Percentiles rank a stretch among this genome's conserved stretches.
phyloP scores from a whole-genome alignment of 495 filamentous ascomycete species.

The Penicillium ochrochloron region DNA sequence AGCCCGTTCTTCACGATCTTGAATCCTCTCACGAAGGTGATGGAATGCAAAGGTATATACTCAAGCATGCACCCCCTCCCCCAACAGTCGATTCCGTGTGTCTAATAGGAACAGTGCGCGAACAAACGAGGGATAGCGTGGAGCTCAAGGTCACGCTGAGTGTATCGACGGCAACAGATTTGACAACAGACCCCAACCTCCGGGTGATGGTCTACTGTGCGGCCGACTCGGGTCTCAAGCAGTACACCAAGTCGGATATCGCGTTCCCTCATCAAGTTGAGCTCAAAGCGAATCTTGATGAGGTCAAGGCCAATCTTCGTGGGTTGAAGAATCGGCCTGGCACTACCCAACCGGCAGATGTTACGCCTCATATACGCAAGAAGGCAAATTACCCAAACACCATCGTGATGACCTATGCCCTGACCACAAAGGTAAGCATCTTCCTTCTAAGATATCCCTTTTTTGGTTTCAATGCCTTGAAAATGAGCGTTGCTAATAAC shows the following conservation, averaged over 20 bases:
- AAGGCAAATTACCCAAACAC: conserved; percentile 72
- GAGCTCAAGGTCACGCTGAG: conserved; percentile 58
- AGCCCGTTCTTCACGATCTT: conserved; percentile 78
- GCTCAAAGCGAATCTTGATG: conserved; percentile 84
- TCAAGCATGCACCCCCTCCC: not conserved
- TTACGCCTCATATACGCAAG: conserved; percentile 76
- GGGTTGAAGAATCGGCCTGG: conserved; percentile 95
- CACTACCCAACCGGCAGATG: conserved; percentile 88
- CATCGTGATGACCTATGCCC: conserved; percentile 85
- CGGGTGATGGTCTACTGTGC: conserved; percentile 85
- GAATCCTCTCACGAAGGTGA: conserved; percentile 61
- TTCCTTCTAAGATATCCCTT: not conserved
- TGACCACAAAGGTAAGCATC: conserved; percentile 76
- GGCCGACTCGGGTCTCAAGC: conserved; percentile 56
- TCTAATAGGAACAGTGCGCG: conserved; percentile 47
- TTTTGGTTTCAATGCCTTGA: not conserved
- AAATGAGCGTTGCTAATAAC: not conserved
- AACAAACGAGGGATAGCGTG: conserved; percentile 56
- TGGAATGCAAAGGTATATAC: conserved; percentile 68
- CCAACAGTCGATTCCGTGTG: not conserved
- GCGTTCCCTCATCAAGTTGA: conserved; percentile 91
- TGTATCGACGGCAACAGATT: conserved; percentile 49
- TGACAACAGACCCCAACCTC: conserved; percentile 57
- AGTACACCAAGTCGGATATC: conserved; percentile 69
- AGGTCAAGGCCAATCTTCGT: conserved; percentile 85